Base-by-base conservation (phyloP, 495 filamentous ascomycete genomes). In the Aspergillus diversus region DNA sequence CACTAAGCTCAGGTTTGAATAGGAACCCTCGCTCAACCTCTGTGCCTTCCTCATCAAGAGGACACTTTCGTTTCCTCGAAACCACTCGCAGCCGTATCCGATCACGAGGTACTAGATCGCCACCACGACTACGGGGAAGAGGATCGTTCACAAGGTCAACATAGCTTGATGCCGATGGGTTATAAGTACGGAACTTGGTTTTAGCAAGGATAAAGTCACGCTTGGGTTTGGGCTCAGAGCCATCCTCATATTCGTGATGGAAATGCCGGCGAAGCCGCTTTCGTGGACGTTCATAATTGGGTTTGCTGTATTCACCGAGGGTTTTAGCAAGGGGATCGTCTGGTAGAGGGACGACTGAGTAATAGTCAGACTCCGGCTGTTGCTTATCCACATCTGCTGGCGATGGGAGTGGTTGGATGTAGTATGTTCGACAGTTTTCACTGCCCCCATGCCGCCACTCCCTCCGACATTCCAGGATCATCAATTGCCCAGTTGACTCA, bases 401-500 rank as follows among this genome's bases (percentile, higher is more conserved):
- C 37, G 87, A 88, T 17, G 68, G 65, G 12, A 92, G 77, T 16
- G 81, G 70, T 5, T 86, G 84, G 5, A 76, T 86, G 71, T 93
- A 93, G 71, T 88, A 91, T 0, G 87, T 90, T 35, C 90, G 85
- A 46, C 80, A 77, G 57, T 87, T 84, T 35, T 80, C 84, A 64
- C 86, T 89, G 54, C 78, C 79, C 5, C 84, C 84, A 27, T 75
- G 63, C 16, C 80, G 80, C 87, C 88, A 93, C 72, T 94, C 90
- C 35, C 86, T 86, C 7, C 91, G 83, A 49, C 85, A 83, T 73
- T 94, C 91, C 7, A 90, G 69, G 49, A 92, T 89, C 49, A 83
- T 79, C 15, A 90, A 75, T 51, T 81, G 69, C 0, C 84, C 83
- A 1, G 84, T 87, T 9, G 69, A 65, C 64, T 93, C 89, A 59